Base-by-base conservation (phyloP, 257 asterid species). In the Prunella vulgaris region DNA sequence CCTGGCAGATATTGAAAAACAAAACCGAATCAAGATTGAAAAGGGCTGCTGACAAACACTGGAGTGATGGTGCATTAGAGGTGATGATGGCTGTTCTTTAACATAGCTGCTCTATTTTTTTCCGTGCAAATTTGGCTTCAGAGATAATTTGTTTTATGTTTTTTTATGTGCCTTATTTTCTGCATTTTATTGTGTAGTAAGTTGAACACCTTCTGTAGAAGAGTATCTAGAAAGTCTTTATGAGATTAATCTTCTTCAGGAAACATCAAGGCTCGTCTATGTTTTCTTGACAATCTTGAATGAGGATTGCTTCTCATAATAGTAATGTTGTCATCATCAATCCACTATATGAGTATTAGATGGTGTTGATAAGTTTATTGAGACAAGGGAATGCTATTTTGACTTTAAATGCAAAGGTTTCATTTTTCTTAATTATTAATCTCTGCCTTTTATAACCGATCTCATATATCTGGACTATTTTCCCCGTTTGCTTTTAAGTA, bases 11-110 rank as follows among this genome's bases (percentile, higher is more conserved):
- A 75, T 80, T 93, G 51, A 90, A 86, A 78, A 77, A 76, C 62
- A 84, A 76, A 79, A 97, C 98, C 76, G 76, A 90, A 80, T 84
- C 92, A 1, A 84, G 81, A 77, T 77, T 93, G 82, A 90, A 90
- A 83, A 88, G 49, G 51, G 97, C 89, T 57, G 98, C 98, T 44
- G 95, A 88, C 78, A 80, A 81, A 72, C 97, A 93, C 76, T 90
- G 98, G 98, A 93, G 90, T 61, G 89, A 90, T 77, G 98, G 98
- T 54, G 98, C 97, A 61, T 82, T 85, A 74, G 91, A 85, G 88
- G 91, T 85, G 56, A 44, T 60, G 53, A 32, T 66, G 48, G 74
- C 20, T 76, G 60, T 61, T 53, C 10, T 75, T 17, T 5, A 27
- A 38, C 28, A 33, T 25, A 5, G 0, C 54, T 60, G 32, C 32